Evolutionary conservation across 306 rosid species (phyloP).

Genomic region (Arachis stenosperma): DNA sequence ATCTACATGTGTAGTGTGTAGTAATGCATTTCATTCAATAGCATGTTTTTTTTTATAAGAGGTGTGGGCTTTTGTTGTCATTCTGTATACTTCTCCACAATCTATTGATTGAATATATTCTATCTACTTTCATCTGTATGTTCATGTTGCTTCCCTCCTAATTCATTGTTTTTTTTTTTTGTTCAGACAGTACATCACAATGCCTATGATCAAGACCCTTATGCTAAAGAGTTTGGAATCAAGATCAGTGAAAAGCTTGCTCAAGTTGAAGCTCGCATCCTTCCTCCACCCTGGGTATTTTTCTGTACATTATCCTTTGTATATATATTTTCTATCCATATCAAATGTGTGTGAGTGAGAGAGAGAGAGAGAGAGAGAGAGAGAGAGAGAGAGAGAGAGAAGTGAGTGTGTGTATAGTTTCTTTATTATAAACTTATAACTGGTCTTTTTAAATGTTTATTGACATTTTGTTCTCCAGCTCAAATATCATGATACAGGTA

Average conservation of each 20-base stretch:
- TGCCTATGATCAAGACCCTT: constrained; percentile 83
- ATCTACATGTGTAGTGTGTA: neutral
- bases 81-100: neutral
- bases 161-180: neutral
- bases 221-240: constrained; percentile 90
- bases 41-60: neutral
- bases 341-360: too few relatives aligned
- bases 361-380: too few relatives aligned
- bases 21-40: neutral
- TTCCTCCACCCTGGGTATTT: constrained; percentile 92
- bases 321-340: too few relatives aligned
- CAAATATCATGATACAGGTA: constrained; percentile 93
- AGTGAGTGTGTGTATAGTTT: too few relatives aligned
- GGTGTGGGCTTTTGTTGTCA: neutral
- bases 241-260: constrained; percentile 89
- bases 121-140: neutral
- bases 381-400: too few relatives aligned
- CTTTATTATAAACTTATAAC: too few relatives aligned
- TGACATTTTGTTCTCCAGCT: constrained; percentile 53
- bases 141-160: neutral
- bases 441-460: neutral
- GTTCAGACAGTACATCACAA: constrained; percentile 87
- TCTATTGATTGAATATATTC: neutral
- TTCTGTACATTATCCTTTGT: neutral
- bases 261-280: constrained; percentile 96